Conservation (phyloP, 768 basidiomycete genomes). For the Kwoniella dejecticola region DNA sequence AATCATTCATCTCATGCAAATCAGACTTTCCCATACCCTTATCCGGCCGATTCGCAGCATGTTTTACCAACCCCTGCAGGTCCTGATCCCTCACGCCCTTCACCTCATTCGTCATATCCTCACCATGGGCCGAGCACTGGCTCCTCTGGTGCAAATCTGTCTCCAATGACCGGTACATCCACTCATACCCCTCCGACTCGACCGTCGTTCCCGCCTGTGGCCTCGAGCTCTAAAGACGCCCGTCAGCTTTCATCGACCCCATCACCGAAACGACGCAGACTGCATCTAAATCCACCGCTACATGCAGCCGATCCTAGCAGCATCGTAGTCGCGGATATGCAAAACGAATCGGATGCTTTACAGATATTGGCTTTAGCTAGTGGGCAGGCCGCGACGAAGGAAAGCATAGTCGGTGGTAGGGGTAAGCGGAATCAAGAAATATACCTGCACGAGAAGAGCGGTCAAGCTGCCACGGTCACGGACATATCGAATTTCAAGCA, state of each 20-base stretch:
- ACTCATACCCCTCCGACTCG: constrained; percentile 7
- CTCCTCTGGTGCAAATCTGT: constrained; percentile 9
- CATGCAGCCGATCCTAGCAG: constrained; percentile 47
- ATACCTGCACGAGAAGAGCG: constrained; percentile 8
- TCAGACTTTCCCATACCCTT: constrained; percentile 20
- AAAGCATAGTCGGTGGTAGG: constrained; percentile 5
- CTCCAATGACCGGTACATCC: constrained; percentile 4
- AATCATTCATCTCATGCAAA: not conserved
- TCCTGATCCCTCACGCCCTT: not conserved
- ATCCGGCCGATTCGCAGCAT: constrained; percentile 6
- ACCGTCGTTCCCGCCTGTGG: not conserved
- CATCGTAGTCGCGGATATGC: constrained; percentile 54
- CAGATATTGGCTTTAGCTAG: constrained; percentile 52
- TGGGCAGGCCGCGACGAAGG: constrained; percentile 17
- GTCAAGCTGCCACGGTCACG: not conserved
- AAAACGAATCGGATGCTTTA: constrained; percentile 53
- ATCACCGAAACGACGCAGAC: constrained; percentile 39
- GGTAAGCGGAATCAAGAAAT: not conserved
- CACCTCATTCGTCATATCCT: constrained; percentile 9
- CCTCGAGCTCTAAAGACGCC: not conserved
- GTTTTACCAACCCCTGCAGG: not conserved
- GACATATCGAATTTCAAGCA: constrained; percentile 1
- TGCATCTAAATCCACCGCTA: constrained; percentile 45
- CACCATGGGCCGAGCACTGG: not conserved
- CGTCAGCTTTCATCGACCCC: constrained; percentile 19